Evolutionary conservation across 2,329 filamentous ascomycete genomes (phyloP).

Genomic region (Verticillium isaacii): DNA sequence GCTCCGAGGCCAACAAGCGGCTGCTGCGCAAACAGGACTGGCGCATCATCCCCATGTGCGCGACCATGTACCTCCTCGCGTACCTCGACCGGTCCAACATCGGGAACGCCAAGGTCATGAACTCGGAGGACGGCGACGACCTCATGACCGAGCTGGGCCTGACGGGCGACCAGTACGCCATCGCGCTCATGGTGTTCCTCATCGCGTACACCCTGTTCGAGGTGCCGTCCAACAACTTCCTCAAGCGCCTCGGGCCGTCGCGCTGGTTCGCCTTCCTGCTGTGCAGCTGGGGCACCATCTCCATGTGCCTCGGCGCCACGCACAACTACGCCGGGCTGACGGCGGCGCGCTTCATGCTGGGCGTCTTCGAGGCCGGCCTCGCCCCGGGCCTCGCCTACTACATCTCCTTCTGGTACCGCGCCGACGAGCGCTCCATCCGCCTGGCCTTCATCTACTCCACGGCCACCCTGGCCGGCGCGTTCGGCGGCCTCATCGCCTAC

Average conservation of each 20-base stretch:
- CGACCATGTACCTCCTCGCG: conserved; percentile 66
- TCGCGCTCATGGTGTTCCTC: conserved; percentile 56
- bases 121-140: no score
- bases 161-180: conserved; percentile 6
- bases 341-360: conserved; percentile 62
- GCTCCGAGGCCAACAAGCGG: conserved; percentile 34
- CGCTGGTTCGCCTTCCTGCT: conserved; percentile 64
- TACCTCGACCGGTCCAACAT: conserved; percentile 77
- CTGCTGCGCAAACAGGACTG: conserved; percentile 49
- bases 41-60: conserved; percentile 54
- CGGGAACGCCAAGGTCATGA: conserved; percentile 57
- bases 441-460: conserved; percentile 67
- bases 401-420: conserved; percentile 70
- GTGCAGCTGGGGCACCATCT: conserved; percentile 61
- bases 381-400: conserved; percentile 66
- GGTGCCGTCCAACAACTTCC: conserved; percentile 61
- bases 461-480: conserved; percentile 67
- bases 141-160: no score
- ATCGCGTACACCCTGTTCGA: conserved; percentile 58
- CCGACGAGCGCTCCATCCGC: conserved; percentile 65
- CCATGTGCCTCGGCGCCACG: conserved; percentile 61
- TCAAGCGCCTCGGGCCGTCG: conserved; percentile 59
- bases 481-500: conserved; percentile 68
- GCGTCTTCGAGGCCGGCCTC: conserved; percentile 65
- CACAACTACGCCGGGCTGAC: conserved; percentile 59